Conservation (phyloP, 306 rosid species). For the Vigna reflexopilosa region DNA sequence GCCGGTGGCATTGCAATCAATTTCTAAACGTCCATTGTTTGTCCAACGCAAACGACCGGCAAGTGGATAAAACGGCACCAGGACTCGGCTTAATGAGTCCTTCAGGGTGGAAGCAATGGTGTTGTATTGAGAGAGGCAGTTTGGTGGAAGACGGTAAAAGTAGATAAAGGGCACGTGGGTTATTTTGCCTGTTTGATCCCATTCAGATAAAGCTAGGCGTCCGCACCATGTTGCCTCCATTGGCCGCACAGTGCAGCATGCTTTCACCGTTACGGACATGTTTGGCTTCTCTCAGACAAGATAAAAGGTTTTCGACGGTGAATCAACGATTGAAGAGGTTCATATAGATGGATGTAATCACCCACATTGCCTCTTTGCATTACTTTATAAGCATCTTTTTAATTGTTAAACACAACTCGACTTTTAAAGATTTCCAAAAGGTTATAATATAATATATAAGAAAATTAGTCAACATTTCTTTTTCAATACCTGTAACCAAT, state of each 20-base stretch:
- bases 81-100: conserved; percentile 52
- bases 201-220: conserved; percentile 51
- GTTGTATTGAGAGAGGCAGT: neutral
- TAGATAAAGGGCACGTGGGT: conserved; percentile 60
- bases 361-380: neutral
- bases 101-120: conserved; percentile 48
- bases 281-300: neutral
- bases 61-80: conserved; percentile 69
- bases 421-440: neutral
- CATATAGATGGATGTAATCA: too few relatives aligned
- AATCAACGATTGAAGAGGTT: too few relatives aligned
- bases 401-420: neutral
- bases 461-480: neutral
- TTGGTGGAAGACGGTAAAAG: conserved; percentile 49
- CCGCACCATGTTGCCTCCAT: conserved; percentile 53
- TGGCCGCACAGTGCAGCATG: conserved; percentile 47
- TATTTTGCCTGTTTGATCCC: conserved; percentile 61
- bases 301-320: neutral
- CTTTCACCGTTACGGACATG: conserved; percentile 54
- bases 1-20: conserved; percentile 64
- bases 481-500: neutral
- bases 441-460: neutral
- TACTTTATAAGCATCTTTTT: neutral
- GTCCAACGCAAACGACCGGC: conserved; percentile 67
- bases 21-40: conserved; percentile 54